Evolutionary conservation across 2,329 filamentous ascomycete genomes (phyloP), one percentile per base, ranked within the genome.

Genomic region (Aphanocladium album): DNA sequence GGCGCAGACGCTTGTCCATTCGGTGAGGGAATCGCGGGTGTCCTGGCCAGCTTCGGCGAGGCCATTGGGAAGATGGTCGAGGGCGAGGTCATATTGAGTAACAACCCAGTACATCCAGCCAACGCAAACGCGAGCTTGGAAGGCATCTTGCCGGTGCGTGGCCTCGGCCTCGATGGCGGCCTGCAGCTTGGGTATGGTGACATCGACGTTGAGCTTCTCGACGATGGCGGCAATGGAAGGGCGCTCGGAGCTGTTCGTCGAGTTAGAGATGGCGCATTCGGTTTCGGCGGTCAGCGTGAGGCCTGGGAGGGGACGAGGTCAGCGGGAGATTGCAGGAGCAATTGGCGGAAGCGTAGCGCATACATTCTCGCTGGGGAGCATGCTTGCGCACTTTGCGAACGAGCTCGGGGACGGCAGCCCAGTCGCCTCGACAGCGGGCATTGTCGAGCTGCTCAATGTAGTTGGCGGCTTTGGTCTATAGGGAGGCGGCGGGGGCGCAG

Each of bases 341-440:
- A 63, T 60, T 23, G 23, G 9, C 19, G 16, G 6, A 7, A 14
- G n/a, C 16, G n/a, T n/a, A 2, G 1, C 8, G 71, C 85, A 68
- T 88, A 97, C 93, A 96, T 76, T 85, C 84, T 74, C 90, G 85
- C 63, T 90, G 85, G 45, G 92, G 89, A 68, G 92, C 90, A 82
- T 99, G 93, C 76, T 99, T 98, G 70, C 89, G 89, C 70, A 98
- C 84, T 77, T 99, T 99, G 73, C 93, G 87, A 69, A 95, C 88
- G 64, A 96, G 83, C 77, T 98, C 93, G 27, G 91, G 90, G 33
- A 98, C 83, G 33, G 90, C 86, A 66, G 86, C 81, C 95, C 95
- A 99, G 73, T 87, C 88, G 57, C 89, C 92, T 69, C 93, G 87
- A 75, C 91, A 96, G 70, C 95, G 89, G 66, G 91, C 92, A 67